These are phyloP conservation scores for Penicillium paradoxum DNA, from an alignment of 495 filamentous ascomycete species.

Conservation along the genomic window DNA sequence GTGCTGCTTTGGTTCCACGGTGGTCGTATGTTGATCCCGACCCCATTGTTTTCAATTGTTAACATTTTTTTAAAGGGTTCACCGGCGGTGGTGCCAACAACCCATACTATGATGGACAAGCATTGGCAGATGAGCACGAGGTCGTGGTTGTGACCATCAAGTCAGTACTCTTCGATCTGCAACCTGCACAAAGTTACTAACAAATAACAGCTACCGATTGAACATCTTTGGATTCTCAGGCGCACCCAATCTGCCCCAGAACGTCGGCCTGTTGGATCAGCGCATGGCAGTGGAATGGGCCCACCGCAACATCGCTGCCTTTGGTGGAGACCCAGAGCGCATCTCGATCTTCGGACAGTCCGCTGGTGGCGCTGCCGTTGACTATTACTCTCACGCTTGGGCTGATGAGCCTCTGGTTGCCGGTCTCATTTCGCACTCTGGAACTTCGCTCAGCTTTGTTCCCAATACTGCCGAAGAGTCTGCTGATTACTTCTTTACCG, in stretches of 20 bases:
- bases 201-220: slow-evolving; percentile 34
- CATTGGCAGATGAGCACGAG: slow-evolving; percentile 34
- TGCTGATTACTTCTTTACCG: slow-evolving; percentile 32
- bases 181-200: neutral
- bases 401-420: slow-evolving; percentile 33
- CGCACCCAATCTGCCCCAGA: slow-evolving; percentile 32
- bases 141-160: slow-evolving; percentile 43
- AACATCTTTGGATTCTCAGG: slow-evolving; percentile 51
- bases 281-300: slow-evolving; percentile 51
- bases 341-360: slow-evolving; percentile 55
- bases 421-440: slow-evolving; percentile 51
- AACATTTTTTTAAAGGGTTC: neutral
- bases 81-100: slow-evolving; percentile 16
- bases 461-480: slow-evolving; percentile 27
- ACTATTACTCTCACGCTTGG: slow-evolving; percentile 49
- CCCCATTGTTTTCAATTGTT: neutral
- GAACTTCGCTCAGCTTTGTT: slow-evolving; percentile 45
- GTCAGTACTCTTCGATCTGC: neutral
- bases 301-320: slow-evolving; percentile 55
- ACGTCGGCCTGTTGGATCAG: slow-evolving; percentile 43
- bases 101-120: slow-evolving; percentile 41
- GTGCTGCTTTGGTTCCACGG: slow-evolving; percentile 37
- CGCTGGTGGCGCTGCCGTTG: slow-evolving; percentile 43
- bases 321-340: slow-evolving; percentile 47
- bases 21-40: slow-evolving; percentile 27